Evolutionary conservation across 2,329 filamentous ascomycete species (phyloP).

Genomic region (Drechslerella stenobrocha): DNA sequence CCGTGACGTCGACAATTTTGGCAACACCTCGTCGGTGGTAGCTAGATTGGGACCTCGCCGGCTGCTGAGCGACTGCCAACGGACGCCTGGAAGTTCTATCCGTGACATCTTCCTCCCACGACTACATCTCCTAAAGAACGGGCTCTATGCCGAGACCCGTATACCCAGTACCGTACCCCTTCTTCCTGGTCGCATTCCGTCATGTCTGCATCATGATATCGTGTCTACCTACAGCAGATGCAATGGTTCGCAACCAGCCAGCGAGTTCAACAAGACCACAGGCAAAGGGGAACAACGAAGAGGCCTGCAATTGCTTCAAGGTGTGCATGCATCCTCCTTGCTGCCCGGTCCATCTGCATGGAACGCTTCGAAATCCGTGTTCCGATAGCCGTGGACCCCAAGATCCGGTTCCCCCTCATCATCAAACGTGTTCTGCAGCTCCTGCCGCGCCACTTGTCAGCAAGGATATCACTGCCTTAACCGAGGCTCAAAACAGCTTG

Average conservation of each 20-base stretch:
- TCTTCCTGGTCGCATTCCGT: constrained; percentile 16
- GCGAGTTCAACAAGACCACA: neutral
- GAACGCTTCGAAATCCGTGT: neutral
- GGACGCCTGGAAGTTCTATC: no score
- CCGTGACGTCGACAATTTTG: neutral
- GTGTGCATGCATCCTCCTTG: neutral
- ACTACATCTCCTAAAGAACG: no score
- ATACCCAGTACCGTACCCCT: no score
- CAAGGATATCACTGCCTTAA: neutral
- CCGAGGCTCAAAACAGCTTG: no score
- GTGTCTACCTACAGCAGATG: constrained; percentile 1
- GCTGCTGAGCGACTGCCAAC: no score
- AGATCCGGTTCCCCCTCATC: neutral
- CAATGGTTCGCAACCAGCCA: constrained; percentile 1
- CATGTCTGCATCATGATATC: constrained; percentile 31
- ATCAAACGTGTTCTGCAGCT: constrained; percentile 1
- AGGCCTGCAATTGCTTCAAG: neutral
- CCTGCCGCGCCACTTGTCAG: no score
- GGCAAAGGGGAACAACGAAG: no score
- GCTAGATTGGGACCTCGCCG: no score
- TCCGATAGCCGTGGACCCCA: neutral
- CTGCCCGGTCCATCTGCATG: neutral
- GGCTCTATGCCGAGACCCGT: no score
- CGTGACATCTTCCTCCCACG: no score
- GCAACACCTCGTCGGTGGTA: neutral